Base-by-base conservation (phyloP, 768 basidiomycete genomes). In the Guyanaporus albipodus region DNA sequence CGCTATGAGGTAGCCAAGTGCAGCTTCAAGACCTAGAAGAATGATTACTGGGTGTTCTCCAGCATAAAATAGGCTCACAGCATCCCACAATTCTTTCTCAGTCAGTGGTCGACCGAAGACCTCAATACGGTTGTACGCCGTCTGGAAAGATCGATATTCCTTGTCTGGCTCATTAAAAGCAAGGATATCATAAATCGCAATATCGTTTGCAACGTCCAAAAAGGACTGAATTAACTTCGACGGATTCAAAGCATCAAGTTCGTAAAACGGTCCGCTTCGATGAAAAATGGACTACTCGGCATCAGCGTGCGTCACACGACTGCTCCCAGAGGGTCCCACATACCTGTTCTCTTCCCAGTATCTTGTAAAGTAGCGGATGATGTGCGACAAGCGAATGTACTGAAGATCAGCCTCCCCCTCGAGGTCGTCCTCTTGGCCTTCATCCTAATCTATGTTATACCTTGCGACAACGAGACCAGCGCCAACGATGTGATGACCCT, bases 241-340 rank as follows among this genome's bases (percentile, higher is more conserved):
- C 0, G 86, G 80, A 0, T 29, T 42, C 26, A 18, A 9, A 7
- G 42, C 55, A 15, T 67, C 62, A 22, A 89, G 65, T 27, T 78
- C 74, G 59, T 87, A 88, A 72, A 78, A 43, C 71, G 74, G 15
- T 70, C 52, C 0, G 87, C 87, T 53, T 87, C 79, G 19, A 91
- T 70, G 48, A 72, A 86, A 9, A 87, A 63, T 2, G 83, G 77
- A 15, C 87, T 88, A 52, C 18, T 38, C 42, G 29, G 36, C 26
- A 18, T 43, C 31, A 44, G 45, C 8, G 12, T 28, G 49, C 24
- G 44, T 32, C 6, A 34, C 44, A 6, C 15, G n/a, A 4, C 10
- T 44, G n/a, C 28, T 37, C 33, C 54, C 1, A 39, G 42, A 38
- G 24, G 53, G 24, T 15, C n/a, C n/a, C 21, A 64, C 83, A 48